Percentiles rank a stretch among this genome's conserved stretches.
Evolutionary conservation across 2,329 filamentous ascomycete species (phyloP).

Genomic region (Fusarium anguioides): DNA sequence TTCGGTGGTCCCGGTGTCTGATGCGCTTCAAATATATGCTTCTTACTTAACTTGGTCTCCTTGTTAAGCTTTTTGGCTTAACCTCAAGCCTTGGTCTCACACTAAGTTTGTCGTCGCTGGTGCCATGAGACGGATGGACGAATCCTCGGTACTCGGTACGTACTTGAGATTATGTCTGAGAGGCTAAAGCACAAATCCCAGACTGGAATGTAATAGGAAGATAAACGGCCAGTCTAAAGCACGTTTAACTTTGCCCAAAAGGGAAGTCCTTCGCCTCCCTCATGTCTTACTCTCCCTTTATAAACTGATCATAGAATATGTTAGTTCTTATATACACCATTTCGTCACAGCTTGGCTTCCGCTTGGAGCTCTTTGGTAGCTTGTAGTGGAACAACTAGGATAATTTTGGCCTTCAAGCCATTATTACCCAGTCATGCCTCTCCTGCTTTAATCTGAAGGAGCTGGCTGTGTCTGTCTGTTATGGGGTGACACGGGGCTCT

Average conservation of each 20-base stretch:
- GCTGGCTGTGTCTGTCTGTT: not conserved
- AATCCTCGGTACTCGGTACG: constrained; percentile 19
- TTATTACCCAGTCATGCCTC: not conserved
- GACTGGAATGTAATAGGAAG: not conserved
- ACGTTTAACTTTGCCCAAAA: not conserved
- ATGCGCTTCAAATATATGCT: not conserved
- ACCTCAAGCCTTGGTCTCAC: not conserved
- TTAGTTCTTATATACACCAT: not conserved
- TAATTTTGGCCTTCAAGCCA: not conserved
- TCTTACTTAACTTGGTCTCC: not conserved
- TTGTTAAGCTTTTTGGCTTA: not conserved
- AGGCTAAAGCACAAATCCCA: constrained; percentile 25
- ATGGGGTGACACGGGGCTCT: not conserved
- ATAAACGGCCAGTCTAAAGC: constrained; percentile 8
- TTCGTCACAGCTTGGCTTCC: not conserved
- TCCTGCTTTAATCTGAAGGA: not conserved
- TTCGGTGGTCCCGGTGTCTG: not conserved
- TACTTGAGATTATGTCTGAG: constrained; percentile 9
- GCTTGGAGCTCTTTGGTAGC: not conserved
- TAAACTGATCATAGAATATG: not conserved
- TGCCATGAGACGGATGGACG: not conserved
- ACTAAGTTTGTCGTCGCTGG: too few species aligned
- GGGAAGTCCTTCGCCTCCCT: constrained; percentile 1
- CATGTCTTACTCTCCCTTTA: constrained; percentile 7
- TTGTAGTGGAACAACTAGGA: not conserved